Evolutionary conservation across 2,329 filamentous ascomycete genomes (phyloP).

Genomic region (Ceratocystis albifundus): DNA sequence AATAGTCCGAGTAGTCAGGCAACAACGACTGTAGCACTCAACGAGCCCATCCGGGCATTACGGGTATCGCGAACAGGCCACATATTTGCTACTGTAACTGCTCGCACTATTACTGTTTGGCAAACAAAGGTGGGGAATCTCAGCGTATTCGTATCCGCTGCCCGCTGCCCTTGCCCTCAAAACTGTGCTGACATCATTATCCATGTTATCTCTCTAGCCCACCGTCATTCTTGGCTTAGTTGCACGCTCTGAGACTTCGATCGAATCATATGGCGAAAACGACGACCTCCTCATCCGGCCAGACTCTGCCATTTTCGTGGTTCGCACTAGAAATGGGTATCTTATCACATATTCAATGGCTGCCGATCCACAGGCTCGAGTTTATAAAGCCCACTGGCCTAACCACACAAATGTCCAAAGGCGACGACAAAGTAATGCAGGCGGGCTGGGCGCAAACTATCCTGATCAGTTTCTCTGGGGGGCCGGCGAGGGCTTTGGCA

Average conservation of each 20-base stretch:
- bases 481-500: slow-evolving; percentile 68
- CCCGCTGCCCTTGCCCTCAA: not conserved
- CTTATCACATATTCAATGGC: slow-evolving; percentile 91
- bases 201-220: slow-evolving; percentile 43
- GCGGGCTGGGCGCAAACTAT: slow-evolving; percentile 42
- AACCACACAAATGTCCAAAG: slow-evolving; percentile 53
- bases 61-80: slow-evolving; percentile 69
- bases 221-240: slow-evolving; percentile 79
- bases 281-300: slow-evolving; percentile 74
- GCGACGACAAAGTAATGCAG: slow-evolving; percentile 49
- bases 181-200: slow-evolving; percentile 25
- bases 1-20: slow-evolving; percentile 10
- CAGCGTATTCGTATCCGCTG: not conserved
- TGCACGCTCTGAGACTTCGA: slow-evolving; percentile 65
- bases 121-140: slow-evolving; percentile 64
- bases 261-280: slow-evolving; percentile 76
- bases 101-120: slow-evolving; percentile 83
- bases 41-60: slow-evolving; percentile 60
- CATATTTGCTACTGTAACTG: slow-evolving; percentile 75
- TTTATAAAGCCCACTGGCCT: slow-evolving; percentile 74
- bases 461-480: slow-evolving; percentile 58
- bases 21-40: slow-evolving; percentile 27
- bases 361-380: slow-evolving; percentile 66
- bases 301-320: slow-evolving; percentile 82
- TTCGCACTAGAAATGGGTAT: slow-evolving; percentile 75